These are phyloP conservation scores for Marasmius fiardii DNA, from an alignment of 1,284 basidiomycete species.

Conservation along the genomic window DNA sequence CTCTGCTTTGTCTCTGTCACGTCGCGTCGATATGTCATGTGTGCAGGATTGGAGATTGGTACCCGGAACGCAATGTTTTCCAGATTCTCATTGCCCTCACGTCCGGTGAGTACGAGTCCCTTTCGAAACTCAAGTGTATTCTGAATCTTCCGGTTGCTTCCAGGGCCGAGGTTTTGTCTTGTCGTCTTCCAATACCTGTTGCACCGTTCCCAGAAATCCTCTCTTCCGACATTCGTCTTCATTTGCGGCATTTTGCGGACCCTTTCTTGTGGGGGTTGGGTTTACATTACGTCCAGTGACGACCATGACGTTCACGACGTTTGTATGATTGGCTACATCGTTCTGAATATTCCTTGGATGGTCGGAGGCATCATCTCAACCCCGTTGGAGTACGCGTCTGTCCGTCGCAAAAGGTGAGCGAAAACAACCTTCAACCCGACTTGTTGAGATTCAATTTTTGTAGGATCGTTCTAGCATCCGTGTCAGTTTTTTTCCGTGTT, in stretches of 20 bases:
- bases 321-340: slow-evolving; percentile 84
- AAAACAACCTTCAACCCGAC: slow-evolving; percentile 5
- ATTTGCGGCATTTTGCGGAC: slow-evolving; percentile 73
- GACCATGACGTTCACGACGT: slow-evolving; percentile 84
- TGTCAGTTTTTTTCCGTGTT: slow-evolving; percentile 32
- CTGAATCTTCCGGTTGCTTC: slow-evolving; percentile 5
- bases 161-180: slow-evolving; percentile 79
- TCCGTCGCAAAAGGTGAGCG: slow-evolving; percentile 51
- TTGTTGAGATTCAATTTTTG: neutral
- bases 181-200: slow-evolving; percentile 74
- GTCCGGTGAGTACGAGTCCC: slow-evolving; percentile 48
- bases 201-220: slow-evolving; percentile 40
- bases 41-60: slow-evolving; percentile 88
- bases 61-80: slow-evolving; percentile 85
- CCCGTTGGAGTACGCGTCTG: slow-evolving; percentile 31
- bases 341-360: slow-evolving; percentile 89
- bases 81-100: slow-evolving; percentile 89
- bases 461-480: slow-evolving; percentile 49
- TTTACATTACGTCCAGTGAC: slow-evolving; percentile 84
- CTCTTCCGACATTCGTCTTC: slow-evolving; percentile 55
- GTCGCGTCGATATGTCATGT: neutral
- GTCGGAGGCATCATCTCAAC: slow-evolving; percentile 62
- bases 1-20: neutral
- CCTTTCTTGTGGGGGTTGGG: slow-evolving; percentile 88
- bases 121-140: no score